Evolutionary conservation across 805 yeast species (phyloP).

Genomic region (Nakazawaea wickerhamii): DNA sequence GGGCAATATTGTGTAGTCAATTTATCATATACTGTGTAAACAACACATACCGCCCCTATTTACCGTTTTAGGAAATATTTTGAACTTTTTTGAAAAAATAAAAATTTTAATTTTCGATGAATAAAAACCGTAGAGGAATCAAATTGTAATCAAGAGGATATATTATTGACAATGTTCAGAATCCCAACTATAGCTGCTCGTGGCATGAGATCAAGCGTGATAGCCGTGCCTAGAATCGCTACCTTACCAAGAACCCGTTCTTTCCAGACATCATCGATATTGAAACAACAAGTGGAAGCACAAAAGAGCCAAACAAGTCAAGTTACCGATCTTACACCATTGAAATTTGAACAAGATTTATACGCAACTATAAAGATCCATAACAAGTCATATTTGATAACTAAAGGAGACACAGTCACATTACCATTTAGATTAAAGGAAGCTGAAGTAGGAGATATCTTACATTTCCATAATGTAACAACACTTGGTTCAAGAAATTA

Average conservation of each 20-base stretch:
- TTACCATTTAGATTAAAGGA: slow-evolving; percentile 74
- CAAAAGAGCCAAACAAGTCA: slow-evolving; percentile 4
- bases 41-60: background rate
- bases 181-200: background rate
- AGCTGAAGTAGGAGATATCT: slow-evolving; percentile 79
- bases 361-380: slow-evolving; percentile 83
- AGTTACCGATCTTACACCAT: slow-evolving; percentile 47
- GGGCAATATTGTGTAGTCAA: background rate
- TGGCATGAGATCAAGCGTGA: background rate
- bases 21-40: no score
- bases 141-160: background rate
- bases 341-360: slow-evolving; percentile 61
- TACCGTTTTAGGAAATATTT: background rate
- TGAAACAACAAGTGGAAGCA: slow-evolving; percentile 6
- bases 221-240: background rate
- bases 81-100: background rate
- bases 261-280: slow-evolving; percentile 5
- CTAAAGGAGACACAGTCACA: slow-evolving; percentile 81
- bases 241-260: background rate
- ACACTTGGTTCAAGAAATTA: slow-evolving; percentile 83
- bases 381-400: slow-evolving; percentile 80
- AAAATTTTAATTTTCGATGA: background rate
- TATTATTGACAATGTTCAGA: background rate
- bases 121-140: background rate
- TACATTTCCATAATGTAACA: slow-evolving; percentile 67